Evolutionary conservation across 441 rosid species (phyloP).

Genomic region (Bocquillonia castaneifolia): DNA sequence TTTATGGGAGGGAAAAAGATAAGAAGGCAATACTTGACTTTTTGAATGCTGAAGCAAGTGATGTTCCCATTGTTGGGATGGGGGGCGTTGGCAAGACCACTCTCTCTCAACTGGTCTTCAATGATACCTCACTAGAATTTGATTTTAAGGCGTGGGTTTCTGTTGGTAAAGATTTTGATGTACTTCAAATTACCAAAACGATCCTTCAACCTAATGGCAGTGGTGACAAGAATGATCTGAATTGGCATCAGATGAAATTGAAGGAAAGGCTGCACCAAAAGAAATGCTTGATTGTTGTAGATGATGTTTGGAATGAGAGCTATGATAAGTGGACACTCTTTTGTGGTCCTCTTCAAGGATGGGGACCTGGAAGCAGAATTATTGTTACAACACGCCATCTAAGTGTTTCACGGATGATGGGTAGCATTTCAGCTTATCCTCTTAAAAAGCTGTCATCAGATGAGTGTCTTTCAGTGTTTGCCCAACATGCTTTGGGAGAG

Average conservation of each 20-base stretch:
- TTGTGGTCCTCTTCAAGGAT: not conserved
- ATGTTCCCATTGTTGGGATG: not conserved
- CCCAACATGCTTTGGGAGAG: slow-evolving; percentile 15
- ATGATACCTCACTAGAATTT: not conserved
- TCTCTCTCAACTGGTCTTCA: slow-evolving; percentile 4
- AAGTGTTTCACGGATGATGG: not conserved
- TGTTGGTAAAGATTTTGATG: slow-evolving; percentile 5
- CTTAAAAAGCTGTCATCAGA: not conserved
- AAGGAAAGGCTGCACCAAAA: slow-evolving; percentile 13
- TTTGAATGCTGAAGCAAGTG: not conserved
- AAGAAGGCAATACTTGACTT: not conserved
- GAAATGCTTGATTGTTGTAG: slow-evolving; percentile 8
- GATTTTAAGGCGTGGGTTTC: slow-evolving; percentile 12
- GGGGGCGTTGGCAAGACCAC: not conserved
- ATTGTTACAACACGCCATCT: slow-evolving; percentile 6
- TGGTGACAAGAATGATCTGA: slow-evolving; percentile 4
- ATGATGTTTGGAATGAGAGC: slow-evolving; percentile 28
- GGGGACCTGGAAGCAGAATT: slow-evolving; percentile 4
- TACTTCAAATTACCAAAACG: too few relatives aligned
- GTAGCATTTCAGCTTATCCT: not conserved
- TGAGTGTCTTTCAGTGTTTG: slow-evolving; percentile 20
- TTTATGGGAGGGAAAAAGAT: not conserved
- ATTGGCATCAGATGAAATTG: slow-evolving; percentile 15
- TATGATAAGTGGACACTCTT: too few relatives aligned
- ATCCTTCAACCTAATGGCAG: too few relatives aligned